Percentiles rank a stretch among this genome's conserved stretches.
Conservation (phyloP, 441 rosid genomes). For the Sinapis alba region DNA sequence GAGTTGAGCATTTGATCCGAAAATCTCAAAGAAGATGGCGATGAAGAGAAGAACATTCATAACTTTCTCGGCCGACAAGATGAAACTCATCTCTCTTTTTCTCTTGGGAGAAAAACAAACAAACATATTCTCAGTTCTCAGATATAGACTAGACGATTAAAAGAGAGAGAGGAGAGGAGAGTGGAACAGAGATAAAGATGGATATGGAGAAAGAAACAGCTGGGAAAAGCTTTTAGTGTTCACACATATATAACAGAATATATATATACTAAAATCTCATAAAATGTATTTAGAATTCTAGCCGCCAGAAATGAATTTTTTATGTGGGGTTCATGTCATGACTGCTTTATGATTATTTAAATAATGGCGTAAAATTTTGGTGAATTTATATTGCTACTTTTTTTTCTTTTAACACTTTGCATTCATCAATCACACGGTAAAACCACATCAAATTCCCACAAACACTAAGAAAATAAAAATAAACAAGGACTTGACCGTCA, state of each 20-base stretch:
- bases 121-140: neutral
- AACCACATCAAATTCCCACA: too few relatives aligned
- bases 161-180: neutral
- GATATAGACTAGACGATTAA: neutral
- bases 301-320: slow-evolving; percentile 32
- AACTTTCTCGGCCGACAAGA: slow-evolving; percentile 25
- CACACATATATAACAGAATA: neutral
- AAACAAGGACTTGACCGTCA: too few relatives aligned
- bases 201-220: neutral
- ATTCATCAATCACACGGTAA: too few relatives aligned
- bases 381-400: neutral
- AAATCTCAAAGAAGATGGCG: slow-evolving; percentile 35
- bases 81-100: slow-evolving; percentile 41
- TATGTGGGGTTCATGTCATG: slow-evolving; percentile 9
- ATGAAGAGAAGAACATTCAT: slow-evolving; percentile 33
- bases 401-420: too few relatives aligned
- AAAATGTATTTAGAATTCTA: neutral
- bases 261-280: neutral
- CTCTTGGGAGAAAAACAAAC: neutral
- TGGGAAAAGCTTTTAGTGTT: slow-evolving; percentile 6
- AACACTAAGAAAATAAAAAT: too few relatives aligned
- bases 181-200: neutral
- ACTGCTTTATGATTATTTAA: neutral
- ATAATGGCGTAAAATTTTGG: neutral
- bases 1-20: slow-evolving; percentile 49